Base-by-base conservation (phyloP, 768 basidiomycete species). In the Panaeolus papilionaceus region DNA sequence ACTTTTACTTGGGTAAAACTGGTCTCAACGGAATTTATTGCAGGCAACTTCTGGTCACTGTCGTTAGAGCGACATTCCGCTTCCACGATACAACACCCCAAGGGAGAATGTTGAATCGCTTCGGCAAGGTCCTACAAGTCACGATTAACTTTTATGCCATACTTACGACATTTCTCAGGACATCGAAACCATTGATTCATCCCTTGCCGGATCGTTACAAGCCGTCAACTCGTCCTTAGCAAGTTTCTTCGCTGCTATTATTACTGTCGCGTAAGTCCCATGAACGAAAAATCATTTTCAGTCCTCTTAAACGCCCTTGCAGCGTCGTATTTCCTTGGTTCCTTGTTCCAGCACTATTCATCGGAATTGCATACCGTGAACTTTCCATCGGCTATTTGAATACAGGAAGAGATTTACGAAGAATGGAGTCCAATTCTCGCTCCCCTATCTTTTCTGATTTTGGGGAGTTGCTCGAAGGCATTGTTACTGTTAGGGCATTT, bases 401-500 rank as follows among this genome's bases (percentile, higher is more conserved):
- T 71, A 93, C 92, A 0, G 92, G 93, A 0, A 87, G 95, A 54
- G 94, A 96, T 73, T 80, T 97, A 20, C 86, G 94, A 67, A 86
- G 96, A 20, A 94, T 98, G 89, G 96, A 97, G 76, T 93, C 94
- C 1, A 96, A 94, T 71, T 88, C 91, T 0, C 84, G 93, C 12
- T 93, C 92, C 0, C 92, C 94, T 0, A 94, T 94, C 68, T 94
- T 91, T 78, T 91, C 91, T 7, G 92, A 90, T 65, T 95, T 94
- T 70, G 87, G 88, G 12, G 94, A 95, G 73, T 78, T 96, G 10
- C 77, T 97, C 20, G 92, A 95, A 63, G 95, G 95, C 26, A 93
- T 96, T 54, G 92, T 95, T n/a, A 95, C 95, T 5, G 92, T 97
- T 47, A 87, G 96, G 66, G 96, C 96, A 0, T 98, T 97, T 79